Base-by-base conservation (phyloP, 352 stramenopile genomes). In the Phytophthora melonis region DNA sequence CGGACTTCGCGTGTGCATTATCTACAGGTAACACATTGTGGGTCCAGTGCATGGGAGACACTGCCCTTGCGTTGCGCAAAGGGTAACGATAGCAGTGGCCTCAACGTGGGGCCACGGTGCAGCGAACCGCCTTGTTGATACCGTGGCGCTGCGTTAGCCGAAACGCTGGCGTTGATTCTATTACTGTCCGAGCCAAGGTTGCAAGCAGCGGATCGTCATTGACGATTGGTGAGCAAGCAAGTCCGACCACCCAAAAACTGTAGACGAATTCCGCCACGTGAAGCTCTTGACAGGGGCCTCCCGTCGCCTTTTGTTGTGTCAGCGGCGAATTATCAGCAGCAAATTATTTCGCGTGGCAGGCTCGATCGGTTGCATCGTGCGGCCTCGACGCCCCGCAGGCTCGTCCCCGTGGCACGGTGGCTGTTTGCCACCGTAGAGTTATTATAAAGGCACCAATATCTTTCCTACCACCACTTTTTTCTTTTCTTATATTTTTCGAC, bases 221-320 rank as follows among this genome's bases (percentile, higher is more conserved):
- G 19, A 53, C 16, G n/a, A 58, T 47, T 16, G 36, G 63, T 58
- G 58, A 72, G 63, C 57, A 68, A 72, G 69, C 25, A 57, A 72
- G 25, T 67, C 47, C 64, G 70, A 77, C 64, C 65, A 76, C 63
- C 52, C 19, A 41, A 41, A 57, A 63, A 53, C 50, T 66, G 70
- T 73, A 77, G 70, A 76, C 69, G 58, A 76, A 76, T 71, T 54
- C 54, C 36, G 68, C 30, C 53, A 62, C 39, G 49, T 49, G 57
- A 52, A 63, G 8, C 18, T 19, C 30, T 34, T 18, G 36, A 27
- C 27, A 7, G 27, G 27, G 5, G 1, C n/a, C 19, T 56, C 27
- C 23, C 14, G 68, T 70, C 68, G n/a, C 55, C 56, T 65, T 71
- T 68, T 73, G 65, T 77, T 73, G 52, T 63, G 70, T 77, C 70